Evolutionary conservation across 2,329 filamentous ascomycete genomes (phyloP), one percentile per base, ranked within the genome.

Genomic region (Coniochaeta sp.): DNA sequence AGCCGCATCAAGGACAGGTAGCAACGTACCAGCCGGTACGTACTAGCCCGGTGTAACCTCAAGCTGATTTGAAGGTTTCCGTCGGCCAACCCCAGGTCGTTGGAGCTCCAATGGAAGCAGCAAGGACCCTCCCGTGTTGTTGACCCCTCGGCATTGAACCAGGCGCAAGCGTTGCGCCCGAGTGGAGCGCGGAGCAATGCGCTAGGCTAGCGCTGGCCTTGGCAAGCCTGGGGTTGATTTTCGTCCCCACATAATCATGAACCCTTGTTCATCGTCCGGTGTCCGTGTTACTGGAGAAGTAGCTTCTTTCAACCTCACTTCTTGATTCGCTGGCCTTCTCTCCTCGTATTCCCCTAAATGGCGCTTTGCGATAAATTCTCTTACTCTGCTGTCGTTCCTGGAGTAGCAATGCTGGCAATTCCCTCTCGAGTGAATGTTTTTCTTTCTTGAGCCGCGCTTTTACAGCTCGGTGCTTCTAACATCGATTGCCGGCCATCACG

Each of bases 271-370:
- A 3, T 16, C 20, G 12, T 42, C 38, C 38, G n/a, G 22, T 42
- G 32, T 14, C 31, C 12, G 26, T n/a, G n/a, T n/a, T n/a, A n/a
- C n/a, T n/a, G n/a, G n/a, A n/a, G n/a, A n/a, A n/a, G n/a, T 22
- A 51, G 46, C 49, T 53, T 51, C 38, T 55, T 53, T 51, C 45
- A 48, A 47, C 33, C 28, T 49, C 50, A 53, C 46, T 28, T 24
- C 28, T 38, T 51, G 42, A 40, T 45, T 16, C 38, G 24, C 26
- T 16, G n/a, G 22, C 20, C 14, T 5, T 9, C 12, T 42, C 10
- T 10, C 26, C 10, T 42, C 38, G 38, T 42, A 18, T 22, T 24
- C 38, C 38, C 18, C 14, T 24, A 18, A 10, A 3, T 3, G 4
- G n/a, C n/a, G n/a, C 14, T 26, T 2, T 18, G 8, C 10, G 20